Evolutionary conservation across 2,329 filamentous ascomycete genomes (phyloP), one percentile per base, ranked within the genome.

Genomic region (Claviceps purpurea): DNA sequence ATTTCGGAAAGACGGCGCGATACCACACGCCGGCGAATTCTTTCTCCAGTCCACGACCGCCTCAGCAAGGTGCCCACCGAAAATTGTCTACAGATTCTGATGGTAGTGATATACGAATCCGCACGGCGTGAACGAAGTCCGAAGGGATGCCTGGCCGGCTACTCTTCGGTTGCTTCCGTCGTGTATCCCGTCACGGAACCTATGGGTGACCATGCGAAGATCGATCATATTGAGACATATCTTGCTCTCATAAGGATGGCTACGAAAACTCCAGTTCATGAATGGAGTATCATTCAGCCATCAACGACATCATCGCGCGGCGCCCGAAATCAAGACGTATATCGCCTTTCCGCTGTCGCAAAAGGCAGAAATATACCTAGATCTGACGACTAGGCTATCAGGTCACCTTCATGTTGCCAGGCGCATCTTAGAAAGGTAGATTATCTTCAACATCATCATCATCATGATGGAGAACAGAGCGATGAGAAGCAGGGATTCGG

Each of bases 21-120:
- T 81, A 81, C 56, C 72, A 78, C 59, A 68, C 75, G 7, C 77
- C 78, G 24, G 67, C 69, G 49, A 69, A 74, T 52, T 81, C 78
- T 0, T 80, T 76, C 60, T 81, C 77, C 48, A 78, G 72, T 57
- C 77, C 78, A 4, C 70, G 74, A 26, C 72, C 74, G 6, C 75
- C 76, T 43, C 67, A 65, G 30, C 57, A 59, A 41, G 56, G 59
- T n/a, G 58, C 65, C 40, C 62, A 68, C 42, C 64, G 64, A 54
- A 62, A 71, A 41, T 69, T 67, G 2, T 73, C 71, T 56, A 65
- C 67, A 43, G 62, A 49, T 45, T 59, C 61, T 57, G 56, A 54
- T 40, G 54, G 60, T 37, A 57, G 68, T 45, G 68, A 71, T 66
- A 70, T 50, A 72, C 77, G 63, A 76, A 80, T 59, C 76, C 77